A percentile compares a stretch with the other conserved stretches of the same genome.
These are phyloP conservation scores for Trichoderma atroviride DNA, from an alignment of 2,329 filamentous ascomycete species.

Conservation along the genomic window DNA sequence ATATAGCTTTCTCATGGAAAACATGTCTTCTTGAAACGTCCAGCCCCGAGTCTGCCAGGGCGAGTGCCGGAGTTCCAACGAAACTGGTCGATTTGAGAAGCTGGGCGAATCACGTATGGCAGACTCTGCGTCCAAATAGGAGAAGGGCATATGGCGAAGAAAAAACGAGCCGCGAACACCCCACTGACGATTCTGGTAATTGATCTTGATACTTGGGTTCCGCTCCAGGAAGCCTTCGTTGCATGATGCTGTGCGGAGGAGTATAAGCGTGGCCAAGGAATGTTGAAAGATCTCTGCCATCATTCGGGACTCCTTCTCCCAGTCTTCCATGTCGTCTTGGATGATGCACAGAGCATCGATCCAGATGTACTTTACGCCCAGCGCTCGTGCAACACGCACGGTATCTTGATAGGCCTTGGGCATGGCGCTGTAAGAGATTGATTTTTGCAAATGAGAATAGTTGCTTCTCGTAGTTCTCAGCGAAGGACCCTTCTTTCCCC, in stretches of 20 bases:
- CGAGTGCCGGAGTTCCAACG: neutral
- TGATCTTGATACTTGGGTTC: neutral
- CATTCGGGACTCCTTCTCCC: conserved; percentile 2
- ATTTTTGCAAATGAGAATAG: neutral
- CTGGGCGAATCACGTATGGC: neutral
- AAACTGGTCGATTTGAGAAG: neutral
- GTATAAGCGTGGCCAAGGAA: neutral
- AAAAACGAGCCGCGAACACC: conserved; percentile 5
- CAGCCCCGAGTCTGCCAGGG: conserved; percentile 2
- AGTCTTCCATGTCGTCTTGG: conserved; percentile 1
- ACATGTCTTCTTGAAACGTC: conserved; percentile 12
- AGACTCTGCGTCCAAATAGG: neutral
- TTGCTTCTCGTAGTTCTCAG: conserved; percentile 4
- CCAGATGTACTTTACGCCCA: conserved; percentile 19
- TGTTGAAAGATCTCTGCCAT: conserved; percentile 18
- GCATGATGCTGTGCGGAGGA: neutral
- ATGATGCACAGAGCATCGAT: conserved; percentile 19
- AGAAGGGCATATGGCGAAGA: conserved; percentile 9
- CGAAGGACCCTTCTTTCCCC: neutral
- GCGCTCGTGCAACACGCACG: neutral
- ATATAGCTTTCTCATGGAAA: conserved; percentile 6
- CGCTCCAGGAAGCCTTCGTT: conserved; percentile 8
- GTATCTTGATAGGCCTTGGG: neutral
- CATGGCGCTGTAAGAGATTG: neutral
- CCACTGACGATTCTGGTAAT: neutral